Evolutionary conservation across 345 rosid genomes (phyloP).

Genomic region (Capsella bursapastoris): DNA sequence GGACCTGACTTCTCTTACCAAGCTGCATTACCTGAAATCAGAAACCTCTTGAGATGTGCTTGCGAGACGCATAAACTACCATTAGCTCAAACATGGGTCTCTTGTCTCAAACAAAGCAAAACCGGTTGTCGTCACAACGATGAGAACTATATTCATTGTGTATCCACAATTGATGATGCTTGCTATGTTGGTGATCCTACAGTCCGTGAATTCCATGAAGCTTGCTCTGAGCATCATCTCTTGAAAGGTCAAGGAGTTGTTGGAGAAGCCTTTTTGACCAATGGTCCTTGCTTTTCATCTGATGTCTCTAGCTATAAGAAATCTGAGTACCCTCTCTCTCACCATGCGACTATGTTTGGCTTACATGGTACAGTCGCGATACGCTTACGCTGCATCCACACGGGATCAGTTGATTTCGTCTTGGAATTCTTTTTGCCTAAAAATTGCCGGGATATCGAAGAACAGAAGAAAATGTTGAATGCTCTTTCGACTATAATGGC

Average conservation of each 20-base stretch:
- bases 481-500: constrained; percentile 74
- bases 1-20: constrained; percentile 55
- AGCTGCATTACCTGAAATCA: constrained; percentile 80
- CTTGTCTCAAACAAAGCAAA: constrained; percentile 82
- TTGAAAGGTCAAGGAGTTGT: constrained; percentile 92
- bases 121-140: constrained; percentile 81
- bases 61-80: constrained; percentile 84
- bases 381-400: constrained; percentile 71
- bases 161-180: constrained; percentile 83
- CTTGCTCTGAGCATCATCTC: constrained; percentile 96
- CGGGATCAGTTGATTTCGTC: constrained; percentile 74
- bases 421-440: constrained; percentile 93
- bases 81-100: constrained; percentile 88
- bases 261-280: constrained; percentile 86
- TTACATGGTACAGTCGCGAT: constrained; percentile 85
- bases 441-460: constrained; percentile 60
- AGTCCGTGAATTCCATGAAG: constrained; percentile 74
- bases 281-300: constrained; percentile 85
- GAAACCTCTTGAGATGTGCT: constrained; percentile 72
- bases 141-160: constrained; percentile 71
- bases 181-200: constrained; percentile 67
- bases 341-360: constrained; percentile 87
- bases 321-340: constrained; percentile 90
- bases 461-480: constrained; percentile 74
- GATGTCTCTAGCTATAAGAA: constrained; percentile 71